These are phyloP conservation scores for Metarhizium rileyi DNA, from an alignment of 2,329 filamentous ascomycete genomes.

Conservation along the genomic window DNA sequence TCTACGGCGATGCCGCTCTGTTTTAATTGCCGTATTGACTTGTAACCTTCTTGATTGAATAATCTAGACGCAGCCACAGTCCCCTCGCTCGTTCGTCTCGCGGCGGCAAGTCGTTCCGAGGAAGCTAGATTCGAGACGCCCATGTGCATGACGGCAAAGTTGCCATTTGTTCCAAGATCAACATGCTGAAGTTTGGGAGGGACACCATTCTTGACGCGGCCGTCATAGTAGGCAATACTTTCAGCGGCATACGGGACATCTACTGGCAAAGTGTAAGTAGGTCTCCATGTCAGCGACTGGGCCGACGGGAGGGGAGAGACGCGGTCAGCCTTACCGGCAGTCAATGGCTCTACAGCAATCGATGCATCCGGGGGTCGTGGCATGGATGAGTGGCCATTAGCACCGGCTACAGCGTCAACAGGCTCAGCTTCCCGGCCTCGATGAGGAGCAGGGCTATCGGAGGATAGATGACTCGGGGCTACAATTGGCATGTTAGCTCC, in stretches of 20 bases:
- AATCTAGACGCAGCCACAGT: conserved; percentile 48
- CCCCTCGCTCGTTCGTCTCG: conserved; percentile 52
- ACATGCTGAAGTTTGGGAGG: conserved; percentile 54
- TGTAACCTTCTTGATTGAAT: conserved; percentile 44
- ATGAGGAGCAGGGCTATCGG: background rate
- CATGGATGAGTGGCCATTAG: background rate
- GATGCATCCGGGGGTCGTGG: background rate
- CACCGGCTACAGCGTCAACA: background rate
- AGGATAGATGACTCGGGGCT: background rate
- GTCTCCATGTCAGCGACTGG: background rate
- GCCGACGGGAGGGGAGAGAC: background rate
- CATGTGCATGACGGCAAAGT: conserved; percentile 56
- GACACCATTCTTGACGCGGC: conserved; percentile 41
- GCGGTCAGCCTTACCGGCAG: background rate
- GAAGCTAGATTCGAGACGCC: conserved; percentile 36
- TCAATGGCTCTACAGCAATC: background rate
- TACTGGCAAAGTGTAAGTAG: background rate
- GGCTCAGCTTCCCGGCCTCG: background rate
- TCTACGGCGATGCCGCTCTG: background rate
- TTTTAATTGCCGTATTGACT: conserved; percentile 30
- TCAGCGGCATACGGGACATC: background rate
- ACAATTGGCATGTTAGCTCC: background rate
- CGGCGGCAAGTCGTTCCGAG: conserved; percentile 41
- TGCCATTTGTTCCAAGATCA: conserved; percentile 45
- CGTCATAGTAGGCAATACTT: conserved; percentile 13